Percentiles rank a stretch among this genome's conserved stretches.
These are phyloP conservation scores for Penicillium griseofulvum DNA, from an alignment of 2,329 filamentous ascomycete species.

Conservation along the genomic window DNA sequence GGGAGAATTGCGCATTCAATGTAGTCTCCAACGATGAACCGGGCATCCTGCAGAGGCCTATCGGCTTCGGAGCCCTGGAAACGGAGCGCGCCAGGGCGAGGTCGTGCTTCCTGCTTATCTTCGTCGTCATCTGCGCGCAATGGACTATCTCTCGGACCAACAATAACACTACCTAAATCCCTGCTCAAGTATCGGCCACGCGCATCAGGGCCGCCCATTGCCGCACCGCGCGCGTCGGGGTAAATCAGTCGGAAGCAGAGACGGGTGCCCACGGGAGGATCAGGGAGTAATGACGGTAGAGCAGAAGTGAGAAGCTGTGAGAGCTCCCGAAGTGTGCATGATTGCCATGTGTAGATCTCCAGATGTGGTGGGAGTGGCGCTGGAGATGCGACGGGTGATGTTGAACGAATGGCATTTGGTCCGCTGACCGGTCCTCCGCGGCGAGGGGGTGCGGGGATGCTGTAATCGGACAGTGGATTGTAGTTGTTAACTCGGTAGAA, in stretches of 20 bases:
- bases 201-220: conserved; percentile 38
- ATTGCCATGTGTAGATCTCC: conserved; percentile 81
- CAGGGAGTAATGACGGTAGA: conserved; percentile 67
- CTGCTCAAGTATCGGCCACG: conserved; percentile 69
- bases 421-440: conserved; percentile 28
- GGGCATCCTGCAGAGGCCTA: conserved; percentile 72
- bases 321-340: conserved; percentile 77
- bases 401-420: conserved; percentile 42
- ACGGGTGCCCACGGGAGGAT: conserved; percentile 74
- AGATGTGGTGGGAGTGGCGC: conserved; percentile 64
- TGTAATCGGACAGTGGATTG: conserved; percentile 54
- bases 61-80: conserved; percentile 60
- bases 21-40: conserved; percentile 87
- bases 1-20: conserved; percentile 78
- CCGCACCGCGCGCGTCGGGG: conserved; percentile 61
- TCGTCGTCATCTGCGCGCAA: conserved; percentile 34
- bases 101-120: conserved; percentile 38
- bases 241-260: conserved; percentile 86
- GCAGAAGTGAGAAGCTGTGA: conserved; percentile 70
- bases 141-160: conserved; percentile 51
- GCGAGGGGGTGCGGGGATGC: conserved; percentile 28
- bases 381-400: conserved; percentile 54
- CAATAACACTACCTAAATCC: conserved; percentile 77
- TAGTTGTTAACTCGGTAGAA: conserved; percentile 76
- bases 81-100: conserved; percentile 34